These are phyloP conservation scores for Aspergillus incahuasiensis DNA, from an alignment of 495 filamentous ascomycete genomes.

Conservation along the genomic window DNA sequence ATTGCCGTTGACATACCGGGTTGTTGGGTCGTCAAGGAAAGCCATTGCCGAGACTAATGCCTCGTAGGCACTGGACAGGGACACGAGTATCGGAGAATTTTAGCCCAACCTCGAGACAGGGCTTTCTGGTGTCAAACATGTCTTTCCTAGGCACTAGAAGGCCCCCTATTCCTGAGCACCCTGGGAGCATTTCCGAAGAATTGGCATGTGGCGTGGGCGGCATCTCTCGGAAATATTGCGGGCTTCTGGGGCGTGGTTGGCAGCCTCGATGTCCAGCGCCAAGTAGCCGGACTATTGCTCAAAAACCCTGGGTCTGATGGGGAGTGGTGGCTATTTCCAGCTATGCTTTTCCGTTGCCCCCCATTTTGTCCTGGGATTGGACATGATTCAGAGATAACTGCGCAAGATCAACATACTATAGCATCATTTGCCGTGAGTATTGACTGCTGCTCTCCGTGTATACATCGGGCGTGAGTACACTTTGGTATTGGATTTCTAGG, in stretches of 20 bases:
- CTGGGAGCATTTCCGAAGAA: not conserved
- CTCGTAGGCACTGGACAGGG: not conserved
- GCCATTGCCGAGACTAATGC: not conserved
- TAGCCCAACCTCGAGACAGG: not conserved
- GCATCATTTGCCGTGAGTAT: not conserved
- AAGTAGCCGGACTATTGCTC: not conserved
- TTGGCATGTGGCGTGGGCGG: not conserved
- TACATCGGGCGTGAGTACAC: not conserved
- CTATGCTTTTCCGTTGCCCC: not conserved
- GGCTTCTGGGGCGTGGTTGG: not conserved
- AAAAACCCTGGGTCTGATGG: not conserved
- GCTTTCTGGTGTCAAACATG: too few species aligned
- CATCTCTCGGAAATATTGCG: not conserved
- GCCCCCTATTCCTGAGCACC: not conserved
- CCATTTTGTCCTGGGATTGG: not conserved
- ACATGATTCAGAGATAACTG: not conserved
- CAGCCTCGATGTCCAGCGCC: not conserved
- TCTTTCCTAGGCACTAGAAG: not conserved
- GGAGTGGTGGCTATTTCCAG: not conserved
- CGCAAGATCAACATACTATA: conserved; percentile 2
- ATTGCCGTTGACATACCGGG: not conserved
- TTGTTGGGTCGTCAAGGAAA: not conserved
- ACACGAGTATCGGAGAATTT: too few species aligned
- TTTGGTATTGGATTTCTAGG: not conserved
- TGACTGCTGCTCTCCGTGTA: not conserved